phyloP scores from a whole-genome alignment of 2,329 filamentous ascomycete species.

The Colletotrichum spinosum region DNA sequence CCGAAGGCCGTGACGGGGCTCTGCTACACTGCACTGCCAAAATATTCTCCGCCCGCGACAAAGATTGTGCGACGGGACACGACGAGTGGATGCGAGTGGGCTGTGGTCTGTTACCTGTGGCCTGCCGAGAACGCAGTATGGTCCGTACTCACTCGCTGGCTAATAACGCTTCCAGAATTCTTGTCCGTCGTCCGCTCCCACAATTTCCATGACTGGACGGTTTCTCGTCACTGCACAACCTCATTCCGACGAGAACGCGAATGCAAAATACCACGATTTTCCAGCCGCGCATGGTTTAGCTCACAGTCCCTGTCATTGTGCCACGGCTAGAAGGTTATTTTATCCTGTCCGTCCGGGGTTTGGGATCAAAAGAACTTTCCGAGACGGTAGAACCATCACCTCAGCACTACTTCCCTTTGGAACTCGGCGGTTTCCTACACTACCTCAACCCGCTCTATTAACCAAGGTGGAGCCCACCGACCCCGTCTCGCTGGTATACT shows the following conservation, averaged over 20 bases:
- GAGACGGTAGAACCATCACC: conserved; percentile 16
- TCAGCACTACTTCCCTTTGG: conserved; percentile 19
- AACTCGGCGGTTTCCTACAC: conserved; percentile 33
- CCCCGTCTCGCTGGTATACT: conserved; percentile 2
- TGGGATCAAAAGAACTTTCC: conserved; percentile 34
- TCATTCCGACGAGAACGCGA: too few species aligned
- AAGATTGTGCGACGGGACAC: conserved; percentile 35
- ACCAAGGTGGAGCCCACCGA: conserved; percentile 9
- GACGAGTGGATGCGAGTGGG: conserved; percentile 22
- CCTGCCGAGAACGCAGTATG: conserved; percentile 1
- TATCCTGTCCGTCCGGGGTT: conserved; percentile 16
- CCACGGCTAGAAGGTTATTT: conserved; percentile 28
- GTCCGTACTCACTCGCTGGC: background rate
- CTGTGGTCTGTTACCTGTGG: conserved; percentile 12
- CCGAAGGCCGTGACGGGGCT: conserved; percentile 31
- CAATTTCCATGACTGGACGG: too few species aligned
- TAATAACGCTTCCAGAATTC: too few species aligned
- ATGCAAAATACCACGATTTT: too few species aligned
- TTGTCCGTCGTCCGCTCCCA: too few species aligned
- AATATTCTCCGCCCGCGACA: conserved; percentile 38
- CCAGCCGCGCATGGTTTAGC: too few species aligned
- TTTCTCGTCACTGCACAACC: too few species aligned
- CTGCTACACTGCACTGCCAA: conserved; percentile 19
- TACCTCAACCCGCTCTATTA: conserved; percentile 4
- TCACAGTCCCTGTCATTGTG: conserved; percentile 15